Conservation (phyloP, 2,329 filamentous ascomycete species). For the Chrysoporthe deuterocubensis region DNA sequence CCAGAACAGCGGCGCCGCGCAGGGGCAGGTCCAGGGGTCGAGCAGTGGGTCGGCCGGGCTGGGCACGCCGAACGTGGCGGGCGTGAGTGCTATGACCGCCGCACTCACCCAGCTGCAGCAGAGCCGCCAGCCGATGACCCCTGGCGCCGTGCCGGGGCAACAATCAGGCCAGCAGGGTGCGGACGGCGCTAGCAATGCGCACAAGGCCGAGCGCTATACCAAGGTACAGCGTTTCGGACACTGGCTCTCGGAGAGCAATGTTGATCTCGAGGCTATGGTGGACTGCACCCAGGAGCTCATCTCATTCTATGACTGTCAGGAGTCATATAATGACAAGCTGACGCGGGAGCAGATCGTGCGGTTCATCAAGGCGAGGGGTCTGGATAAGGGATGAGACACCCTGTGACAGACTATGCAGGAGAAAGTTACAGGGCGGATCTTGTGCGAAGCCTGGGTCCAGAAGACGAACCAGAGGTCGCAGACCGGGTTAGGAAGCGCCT, state of each 20-base stretch:
- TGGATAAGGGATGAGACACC: conserved; percentile 49
- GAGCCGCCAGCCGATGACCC: conserved; percentile 30
- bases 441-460: neutral
- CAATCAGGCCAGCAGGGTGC: conserved; percentile 28
- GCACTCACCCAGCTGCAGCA: conserved; percentile 53
- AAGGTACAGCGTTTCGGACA: conserved; percentile 70
- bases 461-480: neutral
- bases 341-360: conserved; percentile 62
- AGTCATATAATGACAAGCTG: conserved; percentile 64
- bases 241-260: conserved; percentile 84
- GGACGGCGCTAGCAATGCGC: conserved; percentile 21
- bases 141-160: conserved; percentile 27
- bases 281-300: conserved; percentile 92
- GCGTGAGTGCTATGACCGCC: conserved; percentile 55
- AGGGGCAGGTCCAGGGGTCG: conserved; percentile 24
- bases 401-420: neutral
- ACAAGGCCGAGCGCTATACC: conserved; percentile 57
- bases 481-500: neutral
- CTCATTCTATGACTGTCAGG: conserved; percentile 77
- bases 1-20: conserved; percentile 36
- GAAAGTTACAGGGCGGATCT: neutral
- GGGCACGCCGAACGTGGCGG: conserved; percentile 36
- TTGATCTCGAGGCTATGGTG: conserved; percentile 83
- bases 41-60: conserved; percentile 30
- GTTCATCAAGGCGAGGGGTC: conserved; percentile 60